Conservation (phyloP, 768 basidiomycete species). For the Hemileccinum impolitum region DNA sequence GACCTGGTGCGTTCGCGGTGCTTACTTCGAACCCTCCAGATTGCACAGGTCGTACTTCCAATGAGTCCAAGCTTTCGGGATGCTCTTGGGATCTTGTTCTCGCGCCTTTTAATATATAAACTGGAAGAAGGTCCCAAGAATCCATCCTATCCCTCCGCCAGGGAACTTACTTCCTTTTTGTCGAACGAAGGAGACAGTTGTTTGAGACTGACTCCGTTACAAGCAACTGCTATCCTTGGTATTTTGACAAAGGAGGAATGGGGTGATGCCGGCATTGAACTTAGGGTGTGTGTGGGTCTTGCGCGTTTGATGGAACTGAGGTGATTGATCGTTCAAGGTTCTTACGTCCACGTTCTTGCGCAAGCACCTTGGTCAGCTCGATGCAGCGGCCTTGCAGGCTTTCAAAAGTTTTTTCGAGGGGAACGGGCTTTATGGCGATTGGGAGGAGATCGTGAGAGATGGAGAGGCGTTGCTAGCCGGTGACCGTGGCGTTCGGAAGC, state of each 20-base stretch:
- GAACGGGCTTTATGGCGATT: conserved; percentile 15
- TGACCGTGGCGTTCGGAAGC: neutral
- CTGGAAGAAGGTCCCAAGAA: conserved; percentile 41
- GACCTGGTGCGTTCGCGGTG: conserved; percentile 35
- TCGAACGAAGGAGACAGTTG: conserved; percentile 23
- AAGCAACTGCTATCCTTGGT: conserved; percentile 33
- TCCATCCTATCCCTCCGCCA: conserved; percentile 13
- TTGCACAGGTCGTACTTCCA: conserved; percentile 25
- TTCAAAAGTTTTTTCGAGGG: conserved; percentile 19
- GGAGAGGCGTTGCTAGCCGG: conserved; percentile 10
- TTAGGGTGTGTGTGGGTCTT: conserved; percentile 30
- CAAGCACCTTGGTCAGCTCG: conserved; percentile 28
- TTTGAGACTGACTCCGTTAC: conserved; percentile 32
- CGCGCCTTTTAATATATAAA: conserved; percentile 32
- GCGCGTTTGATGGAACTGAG: neutral
- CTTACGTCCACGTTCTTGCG: conserved; percentile 32
- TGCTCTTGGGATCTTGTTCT: conserved; percentile 32
- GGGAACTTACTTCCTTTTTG: conserved; percentile 21
- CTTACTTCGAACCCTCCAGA: conserved; percentile 39
- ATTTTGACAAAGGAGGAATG: conserved; percentile 39
- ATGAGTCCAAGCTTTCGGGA: conserved; percentile 22
- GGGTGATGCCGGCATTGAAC: conserved; percentile 31
- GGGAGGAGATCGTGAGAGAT: conserved; percentile 11
- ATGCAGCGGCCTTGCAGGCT: conserved; percentile 20
- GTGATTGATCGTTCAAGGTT: conserved; percentile 14